phyloP scores from a whole-genome alignment of 2,329 filamentous ascomycete species.

The Emydomyces testavorans region DNA sequence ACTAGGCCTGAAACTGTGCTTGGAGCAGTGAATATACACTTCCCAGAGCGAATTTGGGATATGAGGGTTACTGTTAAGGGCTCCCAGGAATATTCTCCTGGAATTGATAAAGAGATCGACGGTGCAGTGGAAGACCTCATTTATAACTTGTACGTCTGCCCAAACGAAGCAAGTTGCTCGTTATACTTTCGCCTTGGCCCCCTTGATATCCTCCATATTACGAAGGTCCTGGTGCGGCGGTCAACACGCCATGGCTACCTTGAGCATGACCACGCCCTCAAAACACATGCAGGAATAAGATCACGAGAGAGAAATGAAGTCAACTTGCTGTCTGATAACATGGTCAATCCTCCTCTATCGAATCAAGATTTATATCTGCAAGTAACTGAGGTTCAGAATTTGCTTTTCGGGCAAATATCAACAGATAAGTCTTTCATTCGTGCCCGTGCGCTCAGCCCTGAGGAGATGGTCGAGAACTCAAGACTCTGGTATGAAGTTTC shows the following conservation, averaged over 20 bases:
- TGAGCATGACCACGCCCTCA: neutral
- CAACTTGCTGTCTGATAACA: constrained; percentile 13
- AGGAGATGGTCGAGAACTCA: constrained; percentile 25
- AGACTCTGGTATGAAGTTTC: constrained; percentile 33
- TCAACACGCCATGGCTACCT: constrained; percentile 24
- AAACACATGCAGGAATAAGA: neutral
- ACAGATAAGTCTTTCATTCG: constrained; percentile 21
- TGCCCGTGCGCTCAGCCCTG: constrained; percentile 20
- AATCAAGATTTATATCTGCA: constrained; percentile 25
- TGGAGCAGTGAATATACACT: constrained; percentile 31
- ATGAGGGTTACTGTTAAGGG: constrained; percentile 26
- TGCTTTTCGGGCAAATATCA: constrained; percentile 21
- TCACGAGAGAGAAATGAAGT: constrained; percentile 10
- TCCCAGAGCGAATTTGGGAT: constrained; percentile 33
- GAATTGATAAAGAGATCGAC: constrained; percentile 21
- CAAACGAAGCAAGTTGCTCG: constrained; percentile 20
- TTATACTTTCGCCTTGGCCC: constrained; percentile 23
- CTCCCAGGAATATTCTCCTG: constrained; percentile 18
- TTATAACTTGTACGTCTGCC: constrained; percentile 27
- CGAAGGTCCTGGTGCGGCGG: constrained; percentile 28
- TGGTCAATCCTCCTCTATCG: neutral
- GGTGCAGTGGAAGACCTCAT: constrained; percentile 25
- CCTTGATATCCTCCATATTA: constrained; percentile 20
- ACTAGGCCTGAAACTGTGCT: constrained; percentile 21
- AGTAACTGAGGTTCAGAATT: constrained; percentile 31